Conservation (phyloP, 192 early-diverging fungal genomes). For the Coemansia sp. region DNA sequence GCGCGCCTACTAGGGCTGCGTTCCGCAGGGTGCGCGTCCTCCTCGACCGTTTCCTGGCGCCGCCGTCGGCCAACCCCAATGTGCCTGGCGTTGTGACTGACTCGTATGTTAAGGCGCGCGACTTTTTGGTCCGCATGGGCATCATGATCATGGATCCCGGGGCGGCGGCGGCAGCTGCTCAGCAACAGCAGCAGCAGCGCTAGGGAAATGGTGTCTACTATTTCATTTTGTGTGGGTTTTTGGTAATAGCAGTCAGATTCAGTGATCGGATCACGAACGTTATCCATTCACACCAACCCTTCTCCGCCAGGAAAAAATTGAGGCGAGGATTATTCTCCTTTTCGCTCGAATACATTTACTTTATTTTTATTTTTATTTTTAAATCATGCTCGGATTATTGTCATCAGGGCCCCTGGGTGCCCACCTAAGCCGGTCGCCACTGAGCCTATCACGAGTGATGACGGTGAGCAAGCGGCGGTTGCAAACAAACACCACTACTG, state of each 20-base stretch:
- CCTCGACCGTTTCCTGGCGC: conserved; percentile 25
- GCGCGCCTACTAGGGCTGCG: conserved; percentile 43
- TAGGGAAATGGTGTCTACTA: neutral
- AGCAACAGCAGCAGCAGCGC: conserved; percentile 35
- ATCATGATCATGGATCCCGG: conserved; percentile 28
- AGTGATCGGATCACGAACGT: too few species aligned
- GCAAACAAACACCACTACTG: neutral
- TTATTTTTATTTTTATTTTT: conserved; percentile 7
- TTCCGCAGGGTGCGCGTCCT: conserved; percentile 32
- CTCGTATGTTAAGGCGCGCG: conserved; percentile 36
- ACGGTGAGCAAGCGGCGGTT: too few species aligned
- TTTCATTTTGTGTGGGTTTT: neutral
- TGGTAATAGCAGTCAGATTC: neutral
- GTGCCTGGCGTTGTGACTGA: conserved; percentile 39
- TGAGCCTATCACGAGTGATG: too few species aligned
- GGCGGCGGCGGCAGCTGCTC: neutral
- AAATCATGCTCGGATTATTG: neutral
- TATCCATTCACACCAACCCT: too few species aligned
- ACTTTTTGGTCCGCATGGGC: conserved; percentile 36
- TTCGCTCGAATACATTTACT: neutral
- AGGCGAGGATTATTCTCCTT: neutral
- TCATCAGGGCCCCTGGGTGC: neutral
- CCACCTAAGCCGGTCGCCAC: neutral
- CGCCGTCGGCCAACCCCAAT: conserved; percentile 19
- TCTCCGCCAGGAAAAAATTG: too few species aligned